Evolutionary conservation across 768 basidiomycete species (phyloP).

Genomic region (Omphalotus guepiniiformis): DNA sequence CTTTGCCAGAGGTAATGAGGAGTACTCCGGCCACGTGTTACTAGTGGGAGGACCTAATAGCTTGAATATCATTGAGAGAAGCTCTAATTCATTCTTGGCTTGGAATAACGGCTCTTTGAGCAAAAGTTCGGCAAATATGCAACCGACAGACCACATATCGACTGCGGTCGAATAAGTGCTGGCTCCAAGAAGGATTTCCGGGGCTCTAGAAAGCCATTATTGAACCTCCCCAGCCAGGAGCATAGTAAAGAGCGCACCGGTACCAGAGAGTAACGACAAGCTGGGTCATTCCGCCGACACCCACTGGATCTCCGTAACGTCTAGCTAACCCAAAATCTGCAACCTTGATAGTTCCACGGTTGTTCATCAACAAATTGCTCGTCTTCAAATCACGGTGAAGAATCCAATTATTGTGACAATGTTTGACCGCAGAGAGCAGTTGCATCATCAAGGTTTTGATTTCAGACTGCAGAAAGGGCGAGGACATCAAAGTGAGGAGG

Average conservation of each 20-base stretch:
- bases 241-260: conserved; percentile 49
- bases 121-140: conserved; percentile 95
- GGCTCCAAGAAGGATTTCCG: conserved; percentile 92
- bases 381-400: conserved; percentile 97
- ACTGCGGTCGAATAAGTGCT: conserved; percentile 93
- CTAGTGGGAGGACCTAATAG: conserved; percentile 91
- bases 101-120: conserved; percentile 96
- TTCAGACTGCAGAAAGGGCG: conserved; percentile 95
- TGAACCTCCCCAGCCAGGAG: conserved; percentile 14
- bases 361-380: conserved; percentile 97
- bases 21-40: conserved; percentile 83
- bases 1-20: conserved; percentile 74
- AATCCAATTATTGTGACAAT: conserved; percentile 97
- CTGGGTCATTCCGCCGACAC: conserved; percentile 96
- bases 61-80: conserved; percentile 91
- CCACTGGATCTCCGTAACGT: conserved; percentile 94
- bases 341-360: conserved; percentile 96
- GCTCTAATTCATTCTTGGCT: conserved; percentile 92
- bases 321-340: conserved; percentile 97
- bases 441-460: conserved; percentile 97
- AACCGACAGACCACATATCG: conserved; percentile 99
- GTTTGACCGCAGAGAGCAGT: conserved; percentile 85
- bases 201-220: conserved; percentile 54
- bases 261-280: conserved; percentile 99
- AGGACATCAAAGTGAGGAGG: conserved; percentile 89